These are phyloP conservation scores for Ceratonia siliqua DNA, from an alignment of 306 rosid genomes.

Conservation along the genomic window DNA sequence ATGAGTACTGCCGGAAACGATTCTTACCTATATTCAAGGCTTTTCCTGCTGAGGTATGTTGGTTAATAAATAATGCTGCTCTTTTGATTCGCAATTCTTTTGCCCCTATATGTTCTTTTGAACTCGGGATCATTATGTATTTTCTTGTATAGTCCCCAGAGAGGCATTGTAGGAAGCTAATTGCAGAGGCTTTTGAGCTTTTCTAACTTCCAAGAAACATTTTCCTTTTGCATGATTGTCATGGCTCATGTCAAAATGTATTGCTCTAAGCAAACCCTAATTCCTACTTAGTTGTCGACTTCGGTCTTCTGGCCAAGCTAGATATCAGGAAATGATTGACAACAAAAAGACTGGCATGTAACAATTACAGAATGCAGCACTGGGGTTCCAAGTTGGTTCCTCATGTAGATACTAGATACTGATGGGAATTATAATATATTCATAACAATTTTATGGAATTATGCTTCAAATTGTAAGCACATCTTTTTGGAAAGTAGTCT, in stretches of 20 bases:
- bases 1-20: constrained; percentile 69
- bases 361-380: neutral
- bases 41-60: constrained; percentile 69
- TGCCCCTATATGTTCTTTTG: neutral
- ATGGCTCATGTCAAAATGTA: neutral
- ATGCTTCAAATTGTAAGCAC: neutral
- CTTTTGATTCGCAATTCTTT: constrained; percentile 25
- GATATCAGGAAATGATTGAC: neutral
- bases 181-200: neutral
- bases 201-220: neutral
- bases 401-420: neutral
- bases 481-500: neutral
- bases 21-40: constrained; percentile 61
- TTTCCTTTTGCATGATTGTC: neutral
- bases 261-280: neutral
- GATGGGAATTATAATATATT: neutral
- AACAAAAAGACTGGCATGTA: constrained; percentile 3
- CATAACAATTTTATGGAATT: too few species aligned
- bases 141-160: neutral
- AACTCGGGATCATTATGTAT: neutral
- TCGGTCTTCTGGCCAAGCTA: constrained; percentile 13
- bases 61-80: neutral
- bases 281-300: neutral
- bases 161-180: neutral
- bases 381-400: neutral